Base-by-base conservation (phyloP, 768 basidiomycete species). In the Amanita molliuscula region DNA sequence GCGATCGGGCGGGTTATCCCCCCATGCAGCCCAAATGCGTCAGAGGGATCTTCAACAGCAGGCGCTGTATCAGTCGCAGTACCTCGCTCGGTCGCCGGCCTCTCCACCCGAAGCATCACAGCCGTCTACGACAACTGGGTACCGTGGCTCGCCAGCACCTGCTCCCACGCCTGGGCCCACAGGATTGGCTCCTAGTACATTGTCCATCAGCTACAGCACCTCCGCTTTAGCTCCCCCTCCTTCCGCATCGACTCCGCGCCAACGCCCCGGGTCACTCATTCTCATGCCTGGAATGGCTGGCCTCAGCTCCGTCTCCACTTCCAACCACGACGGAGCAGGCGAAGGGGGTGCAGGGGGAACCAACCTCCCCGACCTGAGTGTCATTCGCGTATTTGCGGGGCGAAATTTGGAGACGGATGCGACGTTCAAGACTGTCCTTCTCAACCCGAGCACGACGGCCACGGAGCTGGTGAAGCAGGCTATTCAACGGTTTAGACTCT, bases 351-450 rank as follows among this genome's bases (percentile, higher is more conserved):
- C 10, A 31, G 81, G 75, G 6, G 79, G 79, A 2, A 68, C 75
- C 0, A 71, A 72, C 6, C 78, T 88, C 3, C 89, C 88, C 0
- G 84, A 93, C 48, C 77, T 99, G 49, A 96, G 86, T 58, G 96
- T 99, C 54, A 84, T 99, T 45, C 88, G 96, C 21, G 82, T 99
- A 34, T 99, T 99, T 61, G 94, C 95, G 0, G 96, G 95, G 25
- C 81, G 85, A 56, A 76, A 89, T 56, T 62, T 98, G 55, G 83
- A 92, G 62, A 90, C 92, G 0, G 94, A 98, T 58, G 91, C 93
- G 2, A 96, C 95, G 4, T 99, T 99, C 77, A 98, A 98, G 71
- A 98, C 96, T 5, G 96, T 95, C 1, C 68, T 98, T 15, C 76
- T 98, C 50, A 97, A 94, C 59, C 71, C 86, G 4, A 82, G 81